Conservation (phyloP, 345 rosid species). For the Turnera subulata region DNA sequence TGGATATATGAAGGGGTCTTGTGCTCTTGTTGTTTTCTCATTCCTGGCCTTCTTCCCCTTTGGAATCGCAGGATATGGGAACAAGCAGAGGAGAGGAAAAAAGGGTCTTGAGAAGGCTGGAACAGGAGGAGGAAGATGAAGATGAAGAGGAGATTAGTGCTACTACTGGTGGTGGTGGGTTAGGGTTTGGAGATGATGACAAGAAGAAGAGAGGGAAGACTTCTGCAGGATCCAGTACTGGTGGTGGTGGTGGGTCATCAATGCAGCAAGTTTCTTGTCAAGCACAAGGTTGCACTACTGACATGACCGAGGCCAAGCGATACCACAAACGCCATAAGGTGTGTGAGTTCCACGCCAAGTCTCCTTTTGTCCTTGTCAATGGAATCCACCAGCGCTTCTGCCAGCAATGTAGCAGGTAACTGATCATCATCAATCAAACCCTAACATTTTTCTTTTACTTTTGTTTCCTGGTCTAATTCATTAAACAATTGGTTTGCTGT, state of each 20-base stretch:
- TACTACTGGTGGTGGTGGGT: too few relatives aligned
- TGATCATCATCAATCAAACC: background rate
- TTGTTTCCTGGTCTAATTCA: too few relatives aligned
- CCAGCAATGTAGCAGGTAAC: constrained; percentile 98
- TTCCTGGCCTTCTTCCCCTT: background rate
- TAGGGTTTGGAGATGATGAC: constrained; percentile 43
- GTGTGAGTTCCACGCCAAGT: constrained; percentile 83
- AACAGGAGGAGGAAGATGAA: constrained; percentile 58
- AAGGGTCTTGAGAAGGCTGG: constrained; percentile 49
- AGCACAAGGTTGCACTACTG: constrained; percentile 54
- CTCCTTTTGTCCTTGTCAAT: constrained; percentile 45
- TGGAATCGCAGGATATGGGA: constrained; percentile 30
- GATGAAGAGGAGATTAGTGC: constrained; percentile 43
- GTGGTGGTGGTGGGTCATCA: constrained; percentile 18
- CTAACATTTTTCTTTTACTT: too few relatives aligned
- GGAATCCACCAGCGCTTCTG: constrained; percentile 83
- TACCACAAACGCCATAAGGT: constrained; percentile 90
- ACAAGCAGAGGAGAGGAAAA: constrained; percentile 59
- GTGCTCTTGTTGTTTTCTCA: constrained; percentile 7
- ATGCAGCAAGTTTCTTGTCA: constrained; percentile 44
- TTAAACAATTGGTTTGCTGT: too few relatives aligned
- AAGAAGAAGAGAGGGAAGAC: constrained; percentile 45
- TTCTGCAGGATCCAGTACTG: constrained; percentile 19
- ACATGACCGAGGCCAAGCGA: constrained; percentile 61
- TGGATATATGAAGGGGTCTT: background rate